These are phyloP conservation scores for Malassezia cuniculi DNA, from an alignment of 1,284 basidiomycete genomes.

Conservation along the genomic window DNA sequence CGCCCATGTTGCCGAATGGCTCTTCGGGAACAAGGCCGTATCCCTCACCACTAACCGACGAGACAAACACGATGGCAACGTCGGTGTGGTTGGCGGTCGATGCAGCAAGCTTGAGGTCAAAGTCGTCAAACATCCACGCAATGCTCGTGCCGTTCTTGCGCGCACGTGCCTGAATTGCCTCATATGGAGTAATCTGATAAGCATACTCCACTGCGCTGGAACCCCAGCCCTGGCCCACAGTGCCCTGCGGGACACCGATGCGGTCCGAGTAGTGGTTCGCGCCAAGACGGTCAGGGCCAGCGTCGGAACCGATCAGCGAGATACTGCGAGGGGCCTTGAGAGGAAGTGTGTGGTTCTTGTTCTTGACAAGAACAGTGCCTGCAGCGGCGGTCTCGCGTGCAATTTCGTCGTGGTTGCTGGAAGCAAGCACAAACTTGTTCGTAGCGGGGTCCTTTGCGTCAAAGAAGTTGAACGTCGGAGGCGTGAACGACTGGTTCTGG, in stretches of 20 bases:
- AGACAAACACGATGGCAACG: constrained; percentile 55
- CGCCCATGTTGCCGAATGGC: constrained; percentile 54
- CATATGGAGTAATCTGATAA: constrained; percentile 50
- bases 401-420: constrained; percentile 56
- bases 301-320: constrained; percentile 48
- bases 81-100: constrained; percentile 38
- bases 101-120: constrained; percentile 29
- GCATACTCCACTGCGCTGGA: constrained; percentile 50
- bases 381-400: constrained; percentile 64
- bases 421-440: constrained; percentile 58
- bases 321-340: constrained; percentile 22
- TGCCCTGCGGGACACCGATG: constrained; percentile 51
- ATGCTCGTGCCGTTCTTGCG: constrained; percentile 52
- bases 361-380: constrained; percentile 63
- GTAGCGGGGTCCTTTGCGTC: constrained; percentile 21
- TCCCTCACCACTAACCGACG: constrained; percentile 26
- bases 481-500: constrained; percentile 34
- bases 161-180: constrained; percentile 56
- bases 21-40: constrained; percentile 49
- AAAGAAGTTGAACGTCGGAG: constrained; percentile 31
- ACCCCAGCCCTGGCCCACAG: constrained; percentile 72
- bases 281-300: constrained; percentile 57
- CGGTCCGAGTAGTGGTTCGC: constrained; percentile 61
- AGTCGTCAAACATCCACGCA: constrained; percentile 55
- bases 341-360: constrained; percentile 44